Evolutionary conservation across 805 yeast species (phyloP), one percentile per base, ranked within the genome.

Genomic region (Yarrowia porcina): DNA sequence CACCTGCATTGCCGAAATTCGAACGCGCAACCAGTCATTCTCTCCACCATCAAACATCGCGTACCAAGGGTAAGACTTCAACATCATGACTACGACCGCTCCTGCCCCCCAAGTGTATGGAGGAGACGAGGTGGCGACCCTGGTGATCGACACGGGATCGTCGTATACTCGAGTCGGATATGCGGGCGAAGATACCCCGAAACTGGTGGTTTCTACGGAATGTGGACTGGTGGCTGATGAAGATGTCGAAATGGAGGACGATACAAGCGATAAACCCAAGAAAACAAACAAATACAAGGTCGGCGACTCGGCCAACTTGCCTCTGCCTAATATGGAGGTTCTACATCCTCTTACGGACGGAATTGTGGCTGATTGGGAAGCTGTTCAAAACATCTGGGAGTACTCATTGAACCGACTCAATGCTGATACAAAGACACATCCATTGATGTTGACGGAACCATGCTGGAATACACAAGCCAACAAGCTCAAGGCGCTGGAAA

Each of bases 141-240:
- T 93, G 7, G 96, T 93, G 33, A 78, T 93, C 33, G 97, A 93
- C 72, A 92, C 96, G 0, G 97, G 98, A 35, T 86, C 97, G 10
- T 83, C 80, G 65, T 76, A 83, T 63, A 90, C 97, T 12, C 83
- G 92, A 64, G 82, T 88, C 25, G 99, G 99, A 1, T 89, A 83
- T 70, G 92, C 97, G 7, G 98, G 98, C 13, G 93, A 91, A 65
- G 96, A 90, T 70, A 79, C 83, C 61, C 99, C 99, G 9, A 83
- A 86, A 65, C 76, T 84, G 5, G 83, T 88, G 23, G 74, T 86
- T 10, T 91, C 96, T 3, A 88, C 59, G 21, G 50, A 27, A 18
- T 45, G 41, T 5, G 56, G 62, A 12, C 61, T 57, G 33, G 50
- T 61, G 15, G 64, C 67, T 6, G 60, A 64, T 17, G 60, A 54